Conservation (phyloP, 2,329 filamentous ascomycete genomes). For the Stagonosporopsis rhizophila region DNA sequence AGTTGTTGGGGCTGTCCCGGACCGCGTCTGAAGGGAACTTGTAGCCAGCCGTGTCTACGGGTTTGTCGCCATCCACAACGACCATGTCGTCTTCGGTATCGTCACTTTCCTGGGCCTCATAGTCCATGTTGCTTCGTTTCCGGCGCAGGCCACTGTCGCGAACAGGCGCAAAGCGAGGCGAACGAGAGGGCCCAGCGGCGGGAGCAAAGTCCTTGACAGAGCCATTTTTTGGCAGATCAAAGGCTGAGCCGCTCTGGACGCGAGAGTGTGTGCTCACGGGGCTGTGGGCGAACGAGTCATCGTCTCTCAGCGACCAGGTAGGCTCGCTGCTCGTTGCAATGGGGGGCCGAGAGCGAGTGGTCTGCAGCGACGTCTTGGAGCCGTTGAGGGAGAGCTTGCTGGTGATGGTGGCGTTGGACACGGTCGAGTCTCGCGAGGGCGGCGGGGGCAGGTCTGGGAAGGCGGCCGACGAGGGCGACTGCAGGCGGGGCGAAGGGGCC, state of each 20-base stretch:
- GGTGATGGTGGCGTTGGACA: slow-evolving; percentile 37
- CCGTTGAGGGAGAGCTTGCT: slow-evolving; percentile 43
- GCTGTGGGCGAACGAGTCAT: slow-evolving; percentile 37
- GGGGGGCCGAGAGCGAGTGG: slow-evolving; percentile 41
- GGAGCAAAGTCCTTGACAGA: slow-evolving; percentile 27
- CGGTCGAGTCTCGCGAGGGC: slow-evolving; percentile 45
- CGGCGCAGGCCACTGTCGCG: slow-evolving; percentile 31
- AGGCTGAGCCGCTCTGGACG: slow-evolving; percentile 25
- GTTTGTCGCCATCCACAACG: slow-evolving; percentile 31
- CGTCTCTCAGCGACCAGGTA: slow-evolving; percentile 25
- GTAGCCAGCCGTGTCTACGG: slow-evolving; percentile 32
- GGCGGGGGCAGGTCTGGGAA: slow-evolving; percentile 46
- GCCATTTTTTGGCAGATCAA: slow-evolving; percentile 28
- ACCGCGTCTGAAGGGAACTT: slow-evolving; percentile 30
- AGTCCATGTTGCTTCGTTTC: slow-evolving; percentile 33
- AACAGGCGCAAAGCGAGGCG: slow-evolving; percentile 28
- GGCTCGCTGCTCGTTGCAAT: slow-evolving; percentile 33
- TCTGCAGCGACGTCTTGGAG: slow-evolving; percentile 38
- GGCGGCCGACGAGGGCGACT: slow-evolving; percentile 47
- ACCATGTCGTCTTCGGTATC: slow-evolving; percentile 43
- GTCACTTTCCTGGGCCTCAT: slow-evolving; percentile 40
- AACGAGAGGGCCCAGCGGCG: slow-evolving; percentile 19
- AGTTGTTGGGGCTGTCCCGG: slow-evolving; percentile 35
- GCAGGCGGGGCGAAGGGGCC: slow-evolving; percentile 45
- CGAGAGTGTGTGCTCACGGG: slow-evolving; percentile 36